Base-by-base conservation (phyloP, 768 basidiomycete genomes). In the Boletellus ananas region DNA sequence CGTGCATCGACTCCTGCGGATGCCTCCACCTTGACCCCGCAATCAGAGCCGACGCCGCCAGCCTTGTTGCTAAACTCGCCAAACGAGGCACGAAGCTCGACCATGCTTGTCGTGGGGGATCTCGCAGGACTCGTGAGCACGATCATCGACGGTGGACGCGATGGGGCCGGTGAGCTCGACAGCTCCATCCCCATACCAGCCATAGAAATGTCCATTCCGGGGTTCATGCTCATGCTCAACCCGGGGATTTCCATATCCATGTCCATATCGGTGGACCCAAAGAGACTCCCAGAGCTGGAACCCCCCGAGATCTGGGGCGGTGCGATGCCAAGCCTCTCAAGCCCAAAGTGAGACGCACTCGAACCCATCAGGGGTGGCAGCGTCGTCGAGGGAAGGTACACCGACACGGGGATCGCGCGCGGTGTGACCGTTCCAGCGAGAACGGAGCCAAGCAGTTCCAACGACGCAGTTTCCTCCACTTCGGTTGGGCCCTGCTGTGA, bases 61-160 rank as follows among this genome's bases (percentile, higher is more conserved):
- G 12, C 40, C 12, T 47, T 57, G 47, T 49, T 44, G 37, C 34
- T 50, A 9, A 51, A 33, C 31, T 83, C 80, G 56, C 87, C 85
- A 37, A 83, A 83, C 14, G 74, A 66, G 1, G 89, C 79, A 3
- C 78, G 70, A 41, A 89, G 80, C 57, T 85, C 80, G 18, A 89
- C 77, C 36, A 82, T 71, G 3, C 85, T 85, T 14, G 79, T 76
- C 33, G 83, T 80, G 4, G 85, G 80, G 1, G 81, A 73, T 29
- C 79, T 76, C 58, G 83, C 82, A 3, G 87, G 87, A 43, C 77
- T 79, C 23, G 80, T 81, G 74, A 90, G 78, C 10, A 82, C 72
- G 56, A 90, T 80, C 55, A 69, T 76, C 11, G 82, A 75, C 21
- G 76, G 71, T 20, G 72, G 74, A 25, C 67, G 64, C 11, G 66